Evolutionary conservation across 2,329 filamentous ascomycete genomes (phyloP).

Genomic region (Cytospora piceae): DNA sequence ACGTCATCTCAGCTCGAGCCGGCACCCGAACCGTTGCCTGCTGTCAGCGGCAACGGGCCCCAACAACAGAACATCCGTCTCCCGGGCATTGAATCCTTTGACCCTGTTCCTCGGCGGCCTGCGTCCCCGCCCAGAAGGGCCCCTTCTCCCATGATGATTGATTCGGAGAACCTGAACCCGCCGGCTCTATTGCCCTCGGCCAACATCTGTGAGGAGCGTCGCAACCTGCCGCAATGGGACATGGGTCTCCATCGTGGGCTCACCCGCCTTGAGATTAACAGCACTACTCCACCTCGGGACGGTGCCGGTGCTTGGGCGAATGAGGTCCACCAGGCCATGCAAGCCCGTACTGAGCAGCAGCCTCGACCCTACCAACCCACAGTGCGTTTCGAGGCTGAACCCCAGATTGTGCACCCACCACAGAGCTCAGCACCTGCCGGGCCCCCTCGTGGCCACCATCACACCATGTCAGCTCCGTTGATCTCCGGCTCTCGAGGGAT

Average conservation of each 20-base stretch:
- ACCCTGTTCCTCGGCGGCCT: slow-evolving; percentile 69
- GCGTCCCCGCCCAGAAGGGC: slow-evolving; percentile 66
- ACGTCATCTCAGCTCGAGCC: slow-evolving; percentile 66
- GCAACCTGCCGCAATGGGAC: slow-evolving; percentile 64
- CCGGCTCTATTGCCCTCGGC: slow-evolving; percentile 41
- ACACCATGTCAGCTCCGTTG: slow-evolving; percentile 63
- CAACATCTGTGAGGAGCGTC: slow-evolving; percentile 49
- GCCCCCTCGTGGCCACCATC: slow-evolving; percentile 48
- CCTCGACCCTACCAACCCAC: slow-evolving; percentile 49
- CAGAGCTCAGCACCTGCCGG: slow-evolving; percentile 24
- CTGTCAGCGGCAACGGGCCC: slow-evolving; percentile 44
- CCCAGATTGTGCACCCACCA: slow-evolving; percentile 39
- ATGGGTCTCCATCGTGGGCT: slow-evolving; percentile 68
- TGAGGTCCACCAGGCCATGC: slow-evolving; percentile 59
- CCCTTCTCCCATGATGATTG: slow-evolving; percentile 78
- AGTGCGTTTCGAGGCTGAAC: slow-evolving; percentile 59
- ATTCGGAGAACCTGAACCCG: slow-evolving; percentile 52
- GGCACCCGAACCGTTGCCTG: slow-evolving; percentile 55
- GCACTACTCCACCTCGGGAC: slow-evolving; percentile 50
- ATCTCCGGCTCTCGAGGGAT: slow-evolving; percentile 60
- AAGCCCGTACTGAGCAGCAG: slow-evolving; percentile 55
- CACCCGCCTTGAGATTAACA: slow-evolving; percentile 66
- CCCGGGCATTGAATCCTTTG: slow-evolving; percentile 91
- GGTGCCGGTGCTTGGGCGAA: slow-evolving; percentile 59
- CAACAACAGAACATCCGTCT: slow-evolving; percentile 66